phyloP scores from a whole-genome alignment of 2,329 filamentous ascomycete species.

The Talaromyces amestolkiae region DNA sequence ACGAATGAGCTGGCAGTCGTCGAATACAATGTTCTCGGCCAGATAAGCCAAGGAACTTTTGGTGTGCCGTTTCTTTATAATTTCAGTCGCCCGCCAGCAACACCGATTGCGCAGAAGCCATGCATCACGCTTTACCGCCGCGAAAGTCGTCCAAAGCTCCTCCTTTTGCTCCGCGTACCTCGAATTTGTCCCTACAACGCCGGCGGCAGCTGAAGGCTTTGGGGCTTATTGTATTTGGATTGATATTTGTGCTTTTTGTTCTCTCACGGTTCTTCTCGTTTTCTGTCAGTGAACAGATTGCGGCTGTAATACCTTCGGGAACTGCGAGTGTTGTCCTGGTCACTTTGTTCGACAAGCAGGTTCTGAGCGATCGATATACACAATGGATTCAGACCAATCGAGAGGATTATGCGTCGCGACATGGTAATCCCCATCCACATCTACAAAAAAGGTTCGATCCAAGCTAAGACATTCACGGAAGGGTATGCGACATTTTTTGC shows the following conservation, averaged over 20 bases:
- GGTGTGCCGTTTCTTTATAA: neutral
- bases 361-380: conserved; percentile 65
- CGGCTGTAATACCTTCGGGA: conserved; percentile 28
- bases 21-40: conserved; percentile 11
- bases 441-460: neutral
- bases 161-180: conserved; percentile 58
- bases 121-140: conserved; percentile 89
- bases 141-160: conserved; percentile 77
- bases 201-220: conserved; percentile 62
- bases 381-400: conserved; percentile 77
- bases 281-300: conserved; percentile 26
- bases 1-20: conserved; percentile 9
- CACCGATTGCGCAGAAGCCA: conserved; percentile 36
- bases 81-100: neutral
- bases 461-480: conserved; percentile 36
- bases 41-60: neutral
- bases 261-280: conserved; percentile 31
- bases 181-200: conserved; percentile 46
- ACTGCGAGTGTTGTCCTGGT: conserved; percentile 68
- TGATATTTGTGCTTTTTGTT: conserved; percentile 33
- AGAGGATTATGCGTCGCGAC: conserved; percentile 75
- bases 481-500: conserved; percentile 86
- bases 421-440: conserved; percentile 61
- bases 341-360: conserved; percentile 72
- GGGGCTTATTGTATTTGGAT: conserved; percentile 51